Evolutionary conservation across 202 grass and related monocot species (phyloP).

Genomic region (Schoenoplectus tabernaemontani): DNA sequence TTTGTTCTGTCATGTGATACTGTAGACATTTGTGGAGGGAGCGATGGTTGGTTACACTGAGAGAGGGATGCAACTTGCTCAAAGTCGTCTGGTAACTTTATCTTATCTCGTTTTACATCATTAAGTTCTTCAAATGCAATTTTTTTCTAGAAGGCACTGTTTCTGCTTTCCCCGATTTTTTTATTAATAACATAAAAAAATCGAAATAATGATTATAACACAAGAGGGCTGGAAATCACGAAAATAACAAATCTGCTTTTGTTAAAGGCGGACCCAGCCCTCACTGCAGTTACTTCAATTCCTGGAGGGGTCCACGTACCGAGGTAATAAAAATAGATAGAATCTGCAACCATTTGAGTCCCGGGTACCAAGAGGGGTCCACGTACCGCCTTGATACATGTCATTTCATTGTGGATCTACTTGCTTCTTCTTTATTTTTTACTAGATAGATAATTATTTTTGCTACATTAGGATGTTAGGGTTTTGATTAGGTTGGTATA

Average conservation of each 20-base stretch:
- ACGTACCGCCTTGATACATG: neutral
- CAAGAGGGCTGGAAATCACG: too few relatives aligned
- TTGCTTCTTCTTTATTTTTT: neutral
- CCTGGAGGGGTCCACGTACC: too few relatives aligned
- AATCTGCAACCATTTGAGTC: too few relatives aligned
- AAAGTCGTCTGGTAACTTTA: slow-evolving; percentile 63
- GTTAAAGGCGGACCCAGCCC: too few relatives aligned
- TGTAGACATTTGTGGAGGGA: slow-evolving; percentile 78
- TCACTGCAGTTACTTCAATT: too few relatives aligned
- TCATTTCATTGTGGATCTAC: neutral
- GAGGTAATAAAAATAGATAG: too few relatives aligned
- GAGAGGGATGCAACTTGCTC: slow-evolving; percentile 98
- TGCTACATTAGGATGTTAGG: neutral
- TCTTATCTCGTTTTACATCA: neutral
- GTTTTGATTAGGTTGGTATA: neutral
- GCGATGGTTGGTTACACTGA: slow-evolving; percentile 83
- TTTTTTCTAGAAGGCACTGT: neutral
- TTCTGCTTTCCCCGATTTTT: neutral
- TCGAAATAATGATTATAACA: too few relatives aligned
- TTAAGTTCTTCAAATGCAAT: neutral
- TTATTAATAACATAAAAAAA: too few relatives aligned
- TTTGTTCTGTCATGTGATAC: too few relatives aligned
- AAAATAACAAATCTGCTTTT: too few relatives aligned
- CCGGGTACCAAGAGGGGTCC: too few relatives aligned
- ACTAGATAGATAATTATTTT: neutral